A percentile compares a stretch with the other conserved stretches of the same genome.
phyloP scores from a whole-genome alignment of 2,329 filamentous ascomycete genomes.

The Scytalidium sp. region DNA sequence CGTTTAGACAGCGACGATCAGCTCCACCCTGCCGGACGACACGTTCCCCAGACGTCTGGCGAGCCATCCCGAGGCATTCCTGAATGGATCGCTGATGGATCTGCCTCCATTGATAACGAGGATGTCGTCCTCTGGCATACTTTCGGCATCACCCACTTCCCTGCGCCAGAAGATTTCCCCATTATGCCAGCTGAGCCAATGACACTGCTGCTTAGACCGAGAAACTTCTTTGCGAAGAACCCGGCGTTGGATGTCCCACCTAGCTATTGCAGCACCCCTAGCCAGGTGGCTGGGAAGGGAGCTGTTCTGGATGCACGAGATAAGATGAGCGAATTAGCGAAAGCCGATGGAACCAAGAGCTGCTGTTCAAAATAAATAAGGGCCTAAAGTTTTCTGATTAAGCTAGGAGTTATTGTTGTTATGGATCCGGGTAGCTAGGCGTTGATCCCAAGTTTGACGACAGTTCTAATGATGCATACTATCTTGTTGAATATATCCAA shows the following conservation, averaged over 20 bases:
- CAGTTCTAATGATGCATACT: no score
- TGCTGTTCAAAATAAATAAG: slow-evolving; percentile 23
- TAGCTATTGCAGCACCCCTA: slow-evolving; percentile 70
- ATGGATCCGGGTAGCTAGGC: no score
- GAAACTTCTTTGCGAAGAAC: slow-evolving; percentile 58
- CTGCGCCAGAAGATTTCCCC: slow-evolving; percentile 85
- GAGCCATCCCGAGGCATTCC: slow-evolving; percentile 41
- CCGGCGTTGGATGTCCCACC: slow-evolving; percentile 57
- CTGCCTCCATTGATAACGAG: slow-evolving; percentile 69
- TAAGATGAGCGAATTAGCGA: slow-evolving; percentile 38
- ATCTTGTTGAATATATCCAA: no score
- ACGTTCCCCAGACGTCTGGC: slow-evolving; percentile 54
- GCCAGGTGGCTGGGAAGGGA: slow-evolving; percentile 53
- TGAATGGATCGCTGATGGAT: slow-evolving; percentile 56
- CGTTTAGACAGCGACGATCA: slow-evolving; percentile 53
- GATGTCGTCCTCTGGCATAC: slow-evolving; percentile 94
- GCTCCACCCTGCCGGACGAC: slow-evolving; percentile 56
- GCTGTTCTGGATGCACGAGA: slow-evolving; percentile 46
- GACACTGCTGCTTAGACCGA: slow-evolving; percentile 55
- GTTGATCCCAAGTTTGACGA: no score
- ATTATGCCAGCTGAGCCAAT: slow-evolving; percentile 89
- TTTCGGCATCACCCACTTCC: slow-evolving; percentile 88
- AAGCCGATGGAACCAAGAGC: slow-evolving; percentile 11
- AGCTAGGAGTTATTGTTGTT: no score
- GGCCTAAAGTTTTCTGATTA: not conserved